Evolutionary conservation across 2,329 filamentous ascomycete genomes (phyloP), one percentile per base, ranked within the genome.

Genomic region (Penicillium sp.): DNA sequence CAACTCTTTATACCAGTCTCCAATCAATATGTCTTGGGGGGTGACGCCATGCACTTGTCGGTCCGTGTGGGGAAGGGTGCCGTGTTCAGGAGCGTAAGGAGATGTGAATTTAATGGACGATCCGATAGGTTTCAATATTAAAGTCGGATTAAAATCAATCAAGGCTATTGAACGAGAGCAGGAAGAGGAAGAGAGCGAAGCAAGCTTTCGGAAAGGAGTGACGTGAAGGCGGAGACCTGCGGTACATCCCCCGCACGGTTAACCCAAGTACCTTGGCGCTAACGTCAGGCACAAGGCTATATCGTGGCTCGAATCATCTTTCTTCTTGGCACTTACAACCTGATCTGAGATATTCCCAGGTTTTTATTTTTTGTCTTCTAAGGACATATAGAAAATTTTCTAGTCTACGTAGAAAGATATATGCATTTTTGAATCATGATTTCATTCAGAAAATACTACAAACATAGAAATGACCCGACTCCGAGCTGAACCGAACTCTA

Each of bases 221-320:
- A 55, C 53, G 53, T 56, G 57, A 57, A 59, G 52, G 58, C 58
- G 58, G 57, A 61, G 57, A 52, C 50, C 28, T 17, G n/a, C 41
- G 37, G 53, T 56, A 51, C 52, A 56, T 53, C 40, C 52, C 51
- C 52, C 52, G 52, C 52, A 55, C 46, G 52, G 46, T 30, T 26
- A 31, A 33, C n/a, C 36, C 26, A 40, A 53, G 42, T 53, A 26
- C 50, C 33, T 43, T 31, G 48, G 28, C 42, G 45, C 60, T 61
- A 62, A 57, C 52, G 58, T 62, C 59, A 60, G 54, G 59, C 59
- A 62, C 59, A 16, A 53, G 42, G 44, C n/a, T n/a, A n/a, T n/a
- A 54, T 50, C 30, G 35, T 53, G 36, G 42, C 42, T 30, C 26
- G 10, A 40, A 41, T 40, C 33, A 41, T 38, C 35, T 7, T 9